Conservation (phyloP, 192 early-diverging fungal species). For the Paraglomus occultum region DNA sequence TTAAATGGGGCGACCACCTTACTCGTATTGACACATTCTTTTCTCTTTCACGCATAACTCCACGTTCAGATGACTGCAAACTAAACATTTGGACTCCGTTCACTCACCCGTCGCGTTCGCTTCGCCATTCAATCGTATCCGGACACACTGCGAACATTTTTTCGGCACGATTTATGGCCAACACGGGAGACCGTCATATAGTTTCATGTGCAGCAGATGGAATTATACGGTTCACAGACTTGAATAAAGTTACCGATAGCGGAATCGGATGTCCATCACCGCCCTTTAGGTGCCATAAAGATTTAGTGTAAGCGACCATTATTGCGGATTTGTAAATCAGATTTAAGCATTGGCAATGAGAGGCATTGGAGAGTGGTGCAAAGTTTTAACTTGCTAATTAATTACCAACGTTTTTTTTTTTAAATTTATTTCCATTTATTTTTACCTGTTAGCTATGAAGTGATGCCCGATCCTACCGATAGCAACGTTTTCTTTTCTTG, state of each 20-base stretch:
- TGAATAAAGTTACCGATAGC: slow-evolving; percentile 2
- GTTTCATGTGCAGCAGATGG: slow-evolving; percentile 65
- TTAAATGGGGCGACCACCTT: not conserved
- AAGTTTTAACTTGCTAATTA: too few species aligned
- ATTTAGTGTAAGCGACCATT: slow-evolving; percentile 26
- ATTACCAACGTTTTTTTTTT: too few species aligned
- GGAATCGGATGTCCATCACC: slow-evolving; percentile 27
- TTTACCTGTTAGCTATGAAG: slow-evolving; percentile 37
- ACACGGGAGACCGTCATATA: slow-evolving; percentile 54
- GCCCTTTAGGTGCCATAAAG: slow-evolving; percentile 42
- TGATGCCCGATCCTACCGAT: slow-evolving; percentile 45
- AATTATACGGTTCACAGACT: slow-evolving; percentile 55
- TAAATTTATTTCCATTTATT: too few species aligned
- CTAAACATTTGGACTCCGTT: slow-evolving; percentile 50
- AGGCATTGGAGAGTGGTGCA: too few species aligned
- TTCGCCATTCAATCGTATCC: slow-evolving; percentile 43
- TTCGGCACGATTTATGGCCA: slow-evolving; percentile 66
- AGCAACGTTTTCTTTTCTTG: slow-evolving; percentile 48
- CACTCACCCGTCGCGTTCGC: slow-evolving; percentile 24
- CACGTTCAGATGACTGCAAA: slow-evolving; percentile 41
- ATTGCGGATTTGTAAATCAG: too few species aligned
- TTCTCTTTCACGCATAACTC: not conserved
- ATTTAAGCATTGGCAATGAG: too few species aligned
- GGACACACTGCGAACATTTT: slow-evolving; percentile 79
- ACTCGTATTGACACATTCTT: not conserved